Base-by-base conservation (phyloP, 2,329 filamentous ascomycete species). In the Cryphonectria radicalis region DNA sequence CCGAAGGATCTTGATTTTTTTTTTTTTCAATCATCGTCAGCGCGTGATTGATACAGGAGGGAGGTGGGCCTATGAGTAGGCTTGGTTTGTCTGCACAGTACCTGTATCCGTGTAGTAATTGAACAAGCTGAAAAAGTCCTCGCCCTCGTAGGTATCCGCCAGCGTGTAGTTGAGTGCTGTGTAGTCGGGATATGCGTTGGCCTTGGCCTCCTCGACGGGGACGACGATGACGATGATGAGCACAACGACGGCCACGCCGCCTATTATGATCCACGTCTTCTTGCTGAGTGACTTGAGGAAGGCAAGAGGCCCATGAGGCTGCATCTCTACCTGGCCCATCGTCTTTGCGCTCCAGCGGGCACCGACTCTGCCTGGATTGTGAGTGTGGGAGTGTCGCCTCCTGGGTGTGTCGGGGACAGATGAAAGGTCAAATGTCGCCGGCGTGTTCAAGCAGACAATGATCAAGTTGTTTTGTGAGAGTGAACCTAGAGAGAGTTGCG, bases 201-300 rank as follows among this genome's bases (percentile, higher is more conserved):
- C 80, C 70, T 79, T 80, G 14, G 76, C 76, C 53, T 80, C 77
- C 4, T 82, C 79, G 28, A 87, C 83, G 35, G 80, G 81, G 7
- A 87, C 83, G 5, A 82, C 80, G 14, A 86, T 82, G 10, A 87
- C 79, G 11, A 88, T 79, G 57, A 88, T 75, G 19, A 90, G 77
- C 11, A 85, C 74, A 46, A 84, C 73, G 35, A 79, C 79, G 1
- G 84, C 69, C 0, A 80, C 76, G 4, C 74, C 63, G 63, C 50
- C 82, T 7, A 86, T 76, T 46, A 82, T 79, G 32, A 83, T 77
- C 85, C 86, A 90, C 14, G 80, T 82, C 71, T 83, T 84, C 76
- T 85, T 84, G 57, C 84, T 80, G 89, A 89, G 91, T 63, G 82
- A 82, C 66, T 81, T 81, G 0, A 67, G 65, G 55, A 67, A 67